Conservation (phyloP, 208 protist genomes). For the Balamuthia mandrillaris region DNA sequence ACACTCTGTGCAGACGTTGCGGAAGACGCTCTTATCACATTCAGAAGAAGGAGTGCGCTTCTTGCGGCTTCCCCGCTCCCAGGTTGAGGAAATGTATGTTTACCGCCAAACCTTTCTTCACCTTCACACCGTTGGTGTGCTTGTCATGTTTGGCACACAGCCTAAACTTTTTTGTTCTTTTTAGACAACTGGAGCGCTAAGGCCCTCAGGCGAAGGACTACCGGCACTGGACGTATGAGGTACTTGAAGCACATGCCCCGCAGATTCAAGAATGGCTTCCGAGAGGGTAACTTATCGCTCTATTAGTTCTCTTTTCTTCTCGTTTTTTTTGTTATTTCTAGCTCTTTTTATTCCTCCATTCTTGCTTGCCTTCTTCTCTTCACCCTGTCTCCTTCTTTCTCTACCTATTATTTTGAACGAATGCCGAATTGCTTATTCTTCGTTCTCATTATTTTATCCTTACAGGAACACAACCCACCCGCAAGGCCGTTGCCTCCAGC, state of each 20-base stretch:
- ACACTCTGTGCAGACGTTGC: slow-evolving; percentile 97
- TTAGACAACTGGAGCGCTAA: slow-evolving; percentile 95
- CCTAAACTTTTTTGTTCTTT: not conserved
- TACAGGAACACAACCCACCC: no score
- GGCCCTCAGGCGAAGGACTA: slow-evolving; percentile 94
- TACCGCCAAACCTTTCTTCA: not conserved
- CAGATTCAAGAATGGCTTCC: slow-evolving; percentile 96
- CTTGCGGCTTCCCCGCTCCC: slow-evolving; percentile 95
- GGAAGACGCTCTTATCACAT: slow-evolving; percentile 93
- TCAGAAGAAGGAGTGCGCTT: slow-evolving; percentile 94
- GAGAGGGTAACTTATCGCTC: slow-evolving; percentile 57
- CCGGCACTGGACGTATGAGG: slow-evolving; percentile 96
- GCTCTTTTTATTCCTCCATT: not conserved
- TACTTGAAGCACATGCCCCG: slow-evolving; percentile 94
- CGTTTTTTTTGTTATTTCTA: not conserved
- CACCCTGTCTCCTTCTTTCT: not conserved
- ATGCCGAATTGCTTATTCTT: not conserved
- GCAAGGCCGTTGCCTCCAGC: no score
- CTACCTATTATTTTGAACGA: not conserved
- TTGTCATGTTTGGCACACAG: not conserved
- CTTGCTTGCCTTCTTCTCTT: not conserved
- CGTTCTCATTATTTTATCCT: no score
- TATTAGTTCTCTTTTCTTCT: not conserved
- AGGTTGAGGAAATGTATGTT: slow-evolving; percentile 83
- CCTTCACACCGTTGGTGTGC: not conserved